Conservation (phyloP, 495 filamentous ascomycete genomes). For the Penicillium macrosclerotiorum region DNA sequence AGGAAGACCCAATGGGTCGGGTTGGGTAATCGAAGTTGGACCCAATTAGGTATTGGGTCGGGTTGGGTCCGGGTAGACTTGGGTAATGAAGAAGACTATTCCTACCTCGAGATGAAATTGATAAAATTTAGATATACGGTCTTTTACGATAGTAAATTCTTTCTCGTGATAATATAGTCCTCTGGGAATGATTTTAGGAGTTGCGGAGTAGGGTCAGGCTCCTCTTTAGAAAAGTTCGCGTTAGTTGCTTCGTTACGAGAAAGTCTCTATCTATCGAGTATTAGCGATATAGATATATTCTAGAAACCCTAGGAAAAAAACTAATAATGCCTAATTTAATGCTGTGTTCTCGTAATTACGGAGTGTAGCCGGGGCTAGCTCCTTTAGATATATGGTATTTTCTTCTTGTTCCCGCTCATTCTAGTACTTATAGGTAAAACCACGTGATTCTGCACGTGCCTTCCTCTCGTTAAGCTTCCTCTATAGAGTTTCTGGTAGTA, state of each 20-base stretch:
- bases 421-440: constrained; percentile 20
- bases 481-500: constrained; percentile 4
- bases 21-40: too few species aligned
- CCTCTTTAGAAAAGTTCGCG: constrained; percentile 7
- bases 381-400: constrained; percentile 12
- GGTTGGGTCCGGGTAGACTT: too few species aligned
- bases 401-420: constrained; percentile 11
- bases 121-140: constrained; percentile 8
- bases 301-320: background rate
- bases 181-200: constrained; percentile 11
- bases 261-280: constrained; percentile 15
- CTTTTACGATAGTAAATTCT: constrained; percentile 3
- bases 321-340: constrained; percentile 15
- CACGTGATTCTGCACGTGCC: constrained; percentile 18
- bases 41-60: too few species aligned
- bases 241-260: constrained; percentile 4
- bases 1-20: too few species aligned
- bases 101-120: constrained; percentile 9
- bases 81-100: too few species aligned
- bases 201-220: constrained; percentile 4
- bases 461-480: constrained; percentile 11
- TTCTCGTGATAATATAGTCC: constrained; percentile 7
- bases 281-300: background rate
- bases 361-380: constrained; percentile 18
- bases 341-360: constrained; percentile 17